These are phyloP conservation scores for Candida alai DNA, from an alignment of 805 yeast species.

Conservation along the genomic window DNA sequence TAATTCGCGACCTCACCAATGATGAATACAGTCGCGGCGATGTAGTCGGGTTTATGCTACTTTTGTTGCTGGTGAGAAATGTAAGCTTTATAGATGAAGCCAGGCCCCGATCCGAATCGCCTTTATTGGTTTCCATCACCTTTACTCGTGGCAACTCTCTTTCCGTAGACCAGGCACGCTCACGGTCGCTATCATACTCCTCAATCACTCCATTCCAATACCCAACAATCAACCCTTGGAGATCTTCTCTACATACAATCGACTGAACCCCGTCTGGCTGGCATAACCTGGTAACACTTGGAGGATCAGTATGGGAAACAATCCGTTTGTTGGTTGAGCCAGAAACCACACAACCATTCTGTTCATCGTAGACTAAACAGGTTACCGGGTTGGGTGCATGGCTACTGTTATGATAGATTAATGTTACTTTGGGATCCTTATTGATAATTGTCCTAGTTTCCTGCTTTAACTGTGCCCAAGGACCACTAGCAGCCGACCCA, in stretches of 20 bases:
- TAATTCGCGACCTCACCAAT: not conserved
- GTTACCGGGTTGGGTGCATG: slow-evolving; percentile 57
- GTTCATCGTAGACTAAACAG: slow-evolving; percentile 31
- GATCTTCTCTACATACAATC: no score
- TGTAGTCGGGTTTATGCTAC: not conserved
- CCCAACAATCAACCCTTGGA: slow-evolving; percentile 16
- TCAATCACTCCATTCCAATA: slow-evolving; percentile 52
- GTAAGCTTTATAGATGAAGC: slow-evolving; percentile 5
- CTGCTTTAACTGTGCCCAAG: not conserved
- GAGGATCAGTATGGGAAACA: no score
- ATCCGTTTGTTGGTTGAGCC: slow-evolving; percentile 49
- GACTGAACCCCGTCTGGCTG: no score
- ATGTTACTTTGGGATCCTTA: slow-evolving; percentile 18
- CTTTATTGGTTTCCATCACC: not conserved
- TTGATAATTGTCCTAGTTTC: slow-evolving; percentile 18
- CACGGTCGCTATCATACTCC: slow-evolving; percentile 9
- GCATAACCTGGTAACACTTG: slow-evolving; percentile 15
- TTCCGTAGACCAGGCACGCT: not conserved
- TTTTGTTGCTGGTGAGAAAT: not conserved
- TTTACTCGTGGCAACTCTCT: slow-evolving; percentile 8
- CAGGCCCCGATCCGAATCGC: not conserved
- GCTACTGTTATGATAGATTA: slow-evolving; percentile 20
- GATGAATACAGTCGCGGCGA: not conserved
- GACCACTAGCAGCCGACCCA: not conserved
- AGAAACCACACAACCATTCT: slow-evolving; percentile 28